Conservation (phyloP, 2,329 filamentous ascomycete species). For the Xylariaceae sp. region DNA sequence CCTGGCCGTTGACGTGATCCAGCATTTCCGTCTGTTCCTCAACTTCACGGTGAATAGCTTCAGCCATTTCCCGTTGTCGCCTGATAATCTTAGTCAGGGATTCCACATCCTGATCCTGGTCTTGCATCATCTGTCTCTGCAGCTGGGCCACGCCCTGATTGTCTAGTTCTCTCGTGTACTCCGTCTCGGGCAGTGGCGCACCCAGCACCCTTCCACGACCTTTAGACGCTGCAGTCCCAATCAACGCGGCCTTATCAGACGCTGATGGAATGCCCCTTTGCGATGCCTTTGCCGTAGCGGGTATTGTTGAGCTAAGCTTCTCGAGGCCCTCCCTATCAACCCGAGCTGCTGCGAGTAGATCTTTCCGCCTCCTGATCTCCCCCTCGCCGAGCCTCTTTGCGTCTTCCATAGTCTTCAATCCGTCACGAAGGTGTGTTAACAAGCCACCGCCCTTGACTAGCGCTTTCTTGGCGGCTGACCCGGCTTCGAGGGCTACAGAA, state of each 20-base stretch:
- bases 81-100: slow-evolving; percentile 72
- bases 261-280: slow-evolving; percentile 56
- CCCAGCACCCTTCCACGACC: slow-evolving; percentile 73
- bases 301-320: slow-evolving; percentile 67
- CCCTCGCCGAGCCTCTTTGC: slow-evolving; percentile 70
- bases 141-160: slow-evolving; percentile 77
- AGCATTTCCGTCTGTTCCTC: slow-evolving; percentile 75
- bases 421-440: slow-evolving; percentile 69
- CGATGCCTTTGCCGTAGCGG: slow-evolving; percentile 47
- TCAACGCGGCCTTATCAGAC: slow-evolving; percentile 58
- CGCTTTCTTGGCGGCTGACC: slow-evolving; percentile 75
- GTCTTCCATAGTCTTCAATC: slow-evolving; percentile 64
- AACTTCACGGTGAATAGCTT: slow-evolving; percentile 77
- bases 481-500: slow-evolving; percentile 63
- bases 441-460: slow-evolving; percentile 72
- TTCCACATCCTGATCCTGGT: slow-evolving; percentile 77
- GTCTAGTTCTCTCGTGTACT: slow-evolving; percentile 77
- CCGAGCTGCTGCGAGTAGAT: slow-evolving; percentile 71
- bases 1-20: slow-evolving; percentile 69
- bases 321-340: slow-evolving; percentile 81
- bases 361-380: slow-evolving; percentile 73
- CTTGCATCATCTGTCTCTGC: slow-evolving; percentile 74
- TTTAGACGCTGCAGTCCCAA: slow-evolving; percentile 49
- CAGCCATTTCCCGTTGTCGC: slow-evolving; percentile 78
- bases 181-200: slow-evolving; percentile 75